Evolutionary conservation across 768 basidiomycete genomes (phyloP).

Genomic region (Lentinula aciculospora): DNA sequence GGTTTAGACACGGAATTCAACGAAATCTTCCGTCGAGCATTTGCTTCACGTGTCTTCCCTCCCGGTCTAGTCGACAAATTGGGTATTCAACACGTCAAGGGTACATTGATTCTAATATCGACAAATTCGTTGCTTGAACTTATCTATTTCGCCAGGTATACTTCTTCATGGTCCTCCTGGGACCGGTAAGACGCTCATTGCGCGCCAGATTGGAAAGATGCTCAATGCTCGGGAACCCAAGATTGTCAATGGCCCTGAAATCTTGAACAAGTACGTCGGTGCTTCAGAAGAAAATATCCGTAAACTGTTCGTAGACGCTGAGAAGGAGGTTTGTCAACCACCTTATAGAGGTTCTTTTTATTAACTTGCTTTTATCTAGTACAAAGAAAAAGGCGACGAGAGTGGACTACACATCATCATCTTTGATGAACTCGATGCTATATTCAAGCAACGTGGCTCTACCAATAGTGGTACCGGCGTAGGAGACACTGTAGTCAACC

Average conservation of each 20-base stretch:
- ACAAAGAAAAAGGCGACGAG: slow-evolving; percentile 96
- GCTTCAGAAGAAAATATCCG: slow-evolving; percentile 97
- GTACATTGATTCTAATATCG: slow-evolving; percentile 30
- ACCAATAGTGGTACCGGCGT: slow-evolving; percentile 91
- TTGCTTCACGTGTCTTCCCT: slow-evolving; percentile 98
- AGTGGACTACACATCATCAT: slow-evolving; percentile 99
- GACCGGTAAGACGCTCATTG: slow-evolving; percentile 97
- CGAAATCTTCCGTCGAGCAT: slow-evolving; percentile 96
- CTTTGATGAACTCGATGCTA: slow-evolving; percentile 97
- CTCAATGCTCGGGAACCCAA: slow-evolving; percentile 97
- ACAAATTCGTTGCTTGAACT: neutral
- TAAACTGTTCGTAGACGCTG: slow-evolving; percentile 96
- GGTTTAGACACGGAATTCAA: slow-evolving; percentile 93
- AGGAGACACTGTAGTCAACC: slow-evolving; percentile 98
- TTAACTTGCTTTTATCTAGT: slow-evolving; percentile 36
- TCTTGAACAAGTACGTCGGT: slow-evolving; percentile 96
- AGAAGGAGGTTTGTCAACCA: slow-evolving; percentile 71
- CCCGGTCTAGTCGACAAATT: slow-evolving; percentile 95
- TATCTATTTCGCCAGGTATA: slow-evolving; percentile 52
- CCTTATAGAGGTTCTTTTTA: neutral
- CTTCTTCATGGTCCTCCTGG: slow-evolving; percentile 95
- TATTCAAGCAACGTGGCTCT: slow-evolving; percentile 97
- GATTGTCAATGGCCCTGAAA: slow-evolving; percentile 96
- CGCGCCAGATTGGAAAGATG: slow-evolving; percentile 99
- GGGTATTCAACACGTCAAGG: slow-evolving; percentile 97